phyloP scores from a whole-genome alignment of 2,329 filamentous ascomycete species.

The Plenodomus tracheiphilus region DNA sequence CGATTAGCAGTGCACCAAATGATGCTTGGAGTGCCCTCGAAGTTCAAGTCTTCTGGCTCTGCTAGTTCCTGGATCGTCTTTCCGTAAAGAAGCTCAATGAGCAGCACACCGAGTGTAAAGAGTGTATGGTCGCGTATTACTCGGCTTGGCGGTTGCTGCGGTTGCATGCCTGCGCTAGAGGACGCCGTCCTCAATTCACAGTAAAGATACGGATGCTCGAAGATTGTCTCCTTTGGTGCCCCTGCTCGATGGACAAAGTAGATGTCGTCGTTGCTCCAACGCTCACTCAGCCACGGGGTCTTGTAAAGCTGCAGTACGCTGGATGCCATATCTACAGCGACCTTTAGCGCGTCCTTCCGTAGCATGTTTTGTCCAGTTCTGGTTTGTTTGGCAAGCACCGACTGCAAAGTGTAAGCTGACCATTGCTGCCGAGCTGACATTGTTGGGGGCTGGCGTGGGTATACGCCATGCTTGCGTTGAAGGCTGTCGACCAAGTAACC shows the following conservation, averaged over 20 bases:
- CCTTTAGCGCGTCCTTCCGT: conserved; percentile 16
- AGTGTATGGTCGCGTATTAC: conserved; percentile 35
- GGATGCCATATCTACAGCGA: conserved; percentile 23
- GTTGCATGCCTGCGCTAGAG: not conserved
- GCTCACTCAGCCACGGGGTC: conserved; percentile 28
- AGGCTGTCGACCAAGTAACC: conserved; percentile 15
- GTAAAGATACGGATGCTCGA: conserved; percentile 22
- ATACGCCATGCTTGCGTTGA: conserved; percentile 20
- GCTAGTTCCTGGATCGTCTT: conserved; percentile 27
- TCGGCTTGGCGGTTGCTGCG: not conserved
- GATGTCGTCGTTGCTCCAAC: conserved; percentile 20
- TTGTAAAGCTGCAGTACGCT: conserved; percentile 27
- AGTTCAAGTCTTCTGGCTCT: conserved; percentile 9
- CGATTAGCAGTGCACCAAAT: conserved; percentile 27
- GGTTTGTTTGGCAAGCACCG: conserved; percentile 7
- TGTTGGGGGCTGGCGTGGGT: conserved; percentile 5
- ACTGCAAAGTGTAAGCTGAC: conserved; percentile 13
- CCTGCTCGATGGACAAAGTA: conserved; percentile 22
- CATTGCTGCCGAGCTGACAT: conserved; percentile 11
- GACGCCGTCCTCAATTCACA: not conserved
- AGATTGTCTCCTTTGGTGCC: conserved; percentile 2
- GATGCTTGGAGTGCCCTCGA: conserved; percentile 9
- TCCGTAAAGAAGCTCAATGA: conserved; percentile 41
- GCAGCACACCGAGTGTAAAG: conserved; percentile 38
- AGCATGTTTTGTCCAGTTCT: conserved; percentile 9